These are phyloP conservation scores for Fusarium falciforme DNA, from an alignment of 2,329 filamentous ascomycete genomes.

Conservation along the genomic window DNA sequence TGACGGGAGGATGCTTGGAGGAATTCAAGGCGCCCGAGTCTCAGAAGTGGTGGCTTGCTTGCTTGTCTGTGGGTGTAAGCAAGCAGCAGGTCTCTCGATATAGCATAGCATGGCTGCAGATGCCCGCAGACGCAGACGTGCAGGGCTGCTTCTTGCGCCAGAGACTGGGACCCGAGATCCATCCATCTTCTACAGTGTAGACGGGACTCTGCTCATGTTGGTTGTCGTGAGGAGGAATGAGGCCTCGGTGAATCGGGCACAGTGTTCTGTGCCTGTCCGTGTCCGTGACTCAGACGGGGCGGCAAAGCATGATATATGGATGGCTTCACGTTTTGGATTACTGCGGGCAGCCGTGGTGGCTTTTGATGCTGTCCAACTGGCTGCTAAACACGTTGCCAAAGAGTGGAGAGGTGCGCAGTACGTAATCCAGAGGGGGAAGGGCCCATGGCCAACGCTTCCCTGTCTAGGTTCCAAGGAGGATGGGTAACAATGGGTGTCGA, in stretches of 20 bases:
- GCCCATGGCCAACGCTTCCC: conserved; percentile 7
- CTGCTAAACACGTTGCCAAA: conserved; percentile 29
- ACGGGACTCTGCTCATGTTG: conserved; percentile 12
- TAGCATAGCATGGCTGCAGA: conserved; percentile 8
- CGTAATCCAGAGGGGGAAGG: conserved; percentile 10
- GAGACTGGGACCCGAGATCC: conserved; percentile 8
- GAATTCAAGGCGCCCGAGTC: background rate
- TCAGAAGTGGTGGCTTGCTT: background rate
- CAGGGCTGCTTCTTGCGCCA: conserved; percentile 8
- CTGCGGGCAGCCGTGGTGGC: conserved; percentile 30
- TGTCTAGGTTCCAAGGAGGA: background rate
- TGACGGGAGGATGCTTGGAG: background rate
- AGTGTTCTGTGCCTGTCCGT: background rate
- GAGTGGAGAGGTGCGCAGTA: conserved; percentile 19
- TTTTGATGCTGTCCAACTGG: conserved; percentile 21
- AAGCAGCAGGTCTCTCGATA: background rate
- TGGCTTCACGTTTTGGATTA: conserved; percentile 17
- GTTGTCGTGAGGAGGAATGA: conserved; percentile 14
- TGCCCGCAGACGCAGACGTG: conserved; percentile 19
- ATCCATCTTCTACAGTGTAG: background rate
- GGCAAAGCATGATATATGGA: background rate
- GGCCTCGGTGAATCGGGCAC: background rate
- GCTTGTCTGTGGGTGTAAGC: conserved; percentile 7
- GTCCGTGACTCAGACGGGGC: background rate
- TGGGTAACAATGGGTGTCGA: background rate